These are phyloP conservation scores for Hypoxylon sp. DNA, from an alignment of 2,329 filamentous ascomycete species.

Conservation along the genomic window DNA sequence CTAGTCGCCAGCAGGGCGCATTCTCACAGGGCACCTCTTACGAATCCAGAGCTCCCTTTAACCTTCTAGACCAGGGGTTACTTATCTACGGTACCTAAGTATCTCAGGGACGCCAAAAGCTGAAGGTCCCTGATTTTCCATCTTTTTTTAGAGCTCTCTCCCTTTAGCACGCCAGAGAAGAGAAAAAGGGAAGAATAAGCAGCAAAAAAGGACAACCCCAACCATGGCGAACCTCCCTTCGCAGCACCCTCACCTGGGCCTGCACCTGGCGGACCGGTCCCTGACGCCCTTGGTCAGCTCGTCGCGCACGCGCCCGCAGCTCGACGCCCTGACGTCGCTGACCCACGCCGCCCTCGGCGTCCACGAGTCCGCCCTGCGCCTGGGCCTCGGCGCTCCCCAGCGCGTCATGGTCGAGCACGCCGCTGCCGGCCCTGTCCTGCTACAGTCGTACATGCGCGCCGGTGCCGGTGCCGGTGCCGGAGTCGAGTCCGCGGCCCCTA, in stretches of 20 bases:
- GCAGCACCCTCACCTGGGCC: constrained; percentile 59
- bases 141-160: no score
- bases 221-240: constrained; percentile 55
- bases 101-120: no score
- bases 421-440: constrained; percentile 46
- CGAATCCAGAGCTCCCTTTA: background rate
- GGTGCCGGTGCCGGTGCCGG: no score
- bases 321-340: constrained; percentile 61
- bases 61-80: no score
- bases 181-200: background rate
- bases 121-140: no score
- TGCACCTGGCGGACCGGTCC: constrained; percentile 65
- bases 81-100: no score
- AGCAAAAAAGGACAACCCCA: background rate
- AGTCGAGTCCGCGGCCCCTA: constrained; percentile 7
- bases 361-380: constrained; percentile 60
- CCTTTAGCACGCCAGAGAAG: background rate
- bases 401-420: constrained; percentile 67
- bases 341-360: constrained; percentile 61
- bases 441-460: constrained; percentile 42
- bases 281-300: constrained; percentile 66
- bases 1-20: constrained; percentile 4
- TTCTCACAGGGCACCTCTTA: no score
- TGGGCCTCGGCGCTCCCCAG: constrained; percentile 61
- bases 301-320: constrained; percentile 53